phyloP scores from a whole-genome alignment of 176 grass and related monocot species.

The Saccharum spontaneum region DNA sequence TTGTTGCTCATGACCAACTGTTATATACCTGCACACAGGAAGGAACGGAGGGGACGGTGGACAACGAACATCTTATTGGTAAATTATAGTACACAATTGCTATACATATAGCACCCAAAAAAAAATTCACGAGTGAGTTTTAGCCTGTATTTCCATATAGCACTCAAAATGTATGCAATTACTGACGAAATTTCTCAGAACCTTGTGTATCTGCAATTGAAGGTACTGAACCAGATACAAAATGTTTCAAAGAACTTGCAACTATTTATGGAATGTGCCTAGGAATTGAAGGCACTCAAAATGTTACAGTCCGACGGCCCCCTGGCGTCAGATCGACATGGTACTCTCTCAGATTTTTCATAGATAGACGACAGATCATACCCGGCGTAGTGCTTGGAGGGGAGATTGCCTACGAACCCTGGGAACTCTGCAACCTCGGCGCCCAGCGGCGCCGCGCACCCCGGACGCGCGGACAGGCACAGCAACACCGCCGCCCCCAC shows the following conservation, averaged over 20 bases:
- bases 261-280: not conserved
- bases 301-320: too few relatives aligned
- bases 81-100: too few relatives aligned
- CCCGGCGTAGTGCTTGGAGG: not conserved
- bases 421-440: not conserved
- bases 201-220: not conserved
- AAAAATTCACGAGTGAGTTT: too few relatives aligned
- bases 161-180: not conserved
- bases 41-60: too few relatives aligned
- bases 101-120: not conserved
- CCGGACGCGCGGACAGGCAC: not conserved
- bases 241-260: not conserved
- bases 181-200: not conserved
- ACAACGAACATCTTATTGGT: too few relatives aligned
- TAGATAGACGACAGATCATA: not conserved
- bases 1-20: constrained; percentile 33
- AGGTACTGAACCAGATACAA: not conserved
- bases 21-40: constrained; percentile 44
- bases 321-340: too few relatives aligned
- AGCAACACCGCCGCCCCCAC: not conserved
- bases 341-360: not conserved
- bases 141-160: too few relatives aligned
- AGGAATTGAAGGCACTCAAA: too few relatives aligned
- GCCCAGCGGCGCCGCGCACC: too few relatives aligned
- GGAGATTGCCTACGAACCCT: not conserved